Base-by-base conservation (phyloP, 2,329 filamentous ascomycete species). In the Volutella citrinella region DNA sequence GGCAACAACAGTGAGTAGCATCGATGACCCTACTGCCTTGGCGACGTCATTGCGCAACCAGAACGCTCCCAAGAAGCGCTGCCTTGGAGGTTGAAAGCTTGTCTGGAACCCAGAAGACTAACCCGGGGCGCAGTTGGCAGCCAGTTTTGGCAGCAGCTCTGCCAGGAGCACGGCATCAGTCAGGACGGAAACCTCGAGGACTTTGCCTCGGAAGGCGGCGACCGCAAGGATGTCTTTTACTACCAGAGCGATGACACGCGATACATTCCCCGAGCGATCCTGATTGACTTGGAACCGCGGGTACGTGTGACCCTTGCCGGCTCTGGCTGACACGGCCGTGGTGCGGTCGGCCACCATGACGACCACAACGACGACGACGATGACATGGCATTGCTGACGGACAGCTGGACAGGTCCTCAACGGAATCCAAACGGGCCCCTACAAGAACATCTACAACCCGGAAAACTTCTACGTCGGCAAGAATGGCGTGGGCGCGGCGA, bases 71-170 rank as follows among this genome's bases (percentile, higher is more conserved):
- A 10, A 30, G 17, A 13, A 23, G 32, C 18, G 22, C 18, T n/a
- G 26, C 19, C 7, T 14, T n/a, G n/a, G n/a, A n/a, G n/a, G n/a
- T n/a, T n/a, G n/a, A n/a, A n/a, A n/a, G n/a, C n/a, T n/a, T n/a
- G n/a, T n/a, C n/a, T n/a, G n/a, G n/a, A n/a, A n/a, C n/a, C n/a
- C n/a, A 21, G 10, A 26, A 10, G 10, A 26, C 37, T 40, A 32
- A 40, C 25, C 6, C 10, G 9, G n/a, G 5, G 69, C 79, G 79
- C 48, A 95, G 89, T 97, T 63, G 93, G 93, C 40, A 91, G 87
- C 57, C 88, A 97, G 61, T 98, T 98, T 69, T 98, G 93, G 93
- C 91, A 97, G 64, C 93, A 97, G 68, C 79, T 97, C 41, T 98
- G 93, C 65, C 85, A 91, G 61, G 93, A 98, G 67, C 93, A 98